Evolutionary conservation across 495 filamentous ascomycete species (phyloP).

Genomic region (Penicillium cosmopolitanum): DNA sequence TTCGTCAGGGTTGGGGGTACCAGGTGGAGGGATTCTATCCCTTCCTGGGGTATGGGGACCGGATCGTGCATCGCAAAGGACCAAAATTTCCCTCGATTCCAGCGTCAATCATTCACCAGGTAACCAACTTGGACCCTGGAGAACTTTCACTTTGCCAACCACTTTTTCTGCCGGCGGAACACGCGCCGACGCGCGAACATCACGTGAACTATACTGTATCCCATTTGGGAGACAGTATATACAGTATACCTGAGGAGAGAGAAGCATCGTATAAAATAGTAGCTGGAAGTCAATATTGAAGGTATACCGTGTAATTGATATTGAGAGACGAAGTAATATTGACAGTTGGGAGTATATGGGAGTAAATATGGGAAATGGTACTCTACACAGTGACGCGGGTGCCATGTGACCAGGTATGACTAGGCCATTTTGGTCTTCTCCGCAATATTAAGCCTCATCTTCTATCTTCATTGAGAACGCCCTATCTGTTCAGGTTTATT

Average conservation of each 20-base stretch:
- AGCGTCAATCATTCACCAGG: conserved; percentile 13
- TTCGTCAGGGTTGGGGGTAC: conserved; percentile 35
- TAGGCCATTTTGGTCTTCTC: conserved; percentile 16
- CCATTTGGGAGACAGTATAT: not conserved
- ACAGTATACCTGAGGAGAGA: no score
- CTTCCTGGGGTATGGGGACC: conserved; percentile 52
- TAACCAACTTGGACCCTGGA: not conserved
- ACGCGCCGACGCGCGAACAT: conserved; percentile 29
- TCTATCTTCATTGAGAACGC: not conserved
- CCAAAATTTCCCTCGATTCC: conserved; percentile 4
- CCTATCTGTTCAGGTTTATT: not conserved
- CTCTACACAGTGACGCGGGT: no score
- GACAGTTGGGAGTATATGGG: no score
- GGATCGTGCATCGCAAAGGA: conserved; percentile 41
- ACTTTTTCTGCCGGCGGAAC: conserved; percentile 37
- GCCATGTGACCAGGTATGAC: conserved; percentile 17
- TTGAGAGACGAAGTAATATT: not conserved
- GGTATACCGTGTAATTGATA: no score
- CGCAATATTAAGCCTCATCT: conserved; percentile 23
- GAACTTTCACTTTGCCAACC: not conserved
- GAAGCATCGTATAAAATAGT: no score
- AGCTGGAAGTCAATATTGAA: no score
- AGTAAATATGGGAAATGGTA: no score
- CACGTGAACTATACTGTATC: conserved; percentile 28
- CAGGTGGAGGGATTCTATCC: conserved; percentile 47